phyloP scores from a whole-genome alignment of 345 rosid species.

The Geranium rotundifolium region DNA sequence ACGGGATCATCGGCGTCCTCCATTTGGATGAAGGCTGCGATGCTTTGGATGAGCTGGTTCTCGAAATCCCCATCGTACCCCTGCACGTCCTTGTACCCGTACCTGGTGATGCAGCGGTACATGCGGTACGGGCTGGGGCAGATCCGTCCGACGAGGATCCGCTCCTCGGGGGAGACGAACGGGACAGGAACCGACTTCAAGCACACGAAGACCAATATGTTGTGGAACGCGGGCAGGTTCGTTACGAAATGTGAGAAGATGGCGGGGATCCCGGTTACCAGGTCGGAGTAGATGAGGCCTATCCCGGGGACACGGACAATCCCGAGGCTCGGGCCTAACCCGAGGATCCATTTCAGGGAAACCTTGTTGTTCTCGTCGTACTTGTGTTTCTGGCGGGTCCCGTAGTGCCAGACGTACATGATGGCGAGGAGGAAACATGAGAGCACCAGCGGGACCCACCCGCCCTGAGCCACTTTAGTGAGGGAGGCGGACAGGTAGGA shows the following conservation, averaged over 20 bases:
- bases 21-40: constrained; percentile 92
- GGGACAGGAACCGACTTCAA: constrained; percentile 97
- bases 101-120: constrained; percentile 89
- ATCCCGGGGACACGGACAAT: constrained; percentile 93
- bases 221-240: constrained; percentile 87
- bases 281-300: constrained; percentile 84
- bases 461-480: constrained; percentile 71
- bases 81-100: constrained; percentile 89
- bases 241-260: constrained; percentile 94
- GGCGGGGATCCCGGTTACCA: constrained; percentile 88
- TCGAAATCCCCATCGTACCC: constrained; percentile 74
- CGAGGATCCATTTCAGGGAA: constrained; percentile 73
- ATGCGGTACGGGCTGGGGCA: constrained; percentile 90
- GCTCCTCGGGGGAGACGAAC: constrained; percentile 71
- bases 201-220: constrained; percentile 85
- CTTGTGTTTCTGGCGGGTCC: constrained; percentile 77
- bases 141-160: constrained; percentile 84
- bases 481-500: constrained; percentile 76
- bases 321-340: constrained; percentile 92
- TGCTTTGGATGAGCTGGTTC: constrained; percentile 72
- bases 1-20: constrained; percentile 47
- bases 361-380: constrained; percentile 92
- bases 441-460: constrained; percentile 81
- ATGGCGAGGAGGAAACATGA: constrained; percentile 48
- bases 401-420: constrained; percentile 93